phyloP scores from a whole-genome alignment of 1,284 basidiomycete genomes.

The Leucoagaricus sp. region DNA sequence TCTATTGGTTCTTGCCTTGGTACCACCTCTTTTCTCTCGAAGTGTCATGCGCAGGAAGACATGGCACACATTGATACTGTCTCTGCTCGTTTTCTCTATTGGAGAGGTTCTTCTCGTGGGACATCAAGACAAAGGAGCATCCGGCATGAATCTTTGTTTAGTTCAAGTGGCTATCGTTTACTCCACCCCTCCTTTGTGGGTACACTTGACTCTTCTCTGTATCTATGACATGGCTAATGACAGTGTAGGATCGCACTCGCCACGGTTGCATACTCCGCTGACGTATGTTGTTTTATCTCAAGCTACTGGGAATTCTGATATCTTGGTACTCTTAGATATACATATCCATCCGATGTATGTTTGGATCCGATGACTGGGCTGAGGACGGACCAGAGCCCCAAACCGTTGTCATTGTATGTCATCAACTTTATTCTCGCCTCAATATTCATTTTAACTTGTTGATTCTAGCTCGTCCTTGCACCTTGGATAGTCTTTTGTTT shows the following conservation, averaged over 20 bases:
- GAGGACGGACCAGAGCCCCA: slow-evolving; percentile 10
- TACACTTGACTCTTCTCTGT: background rate
- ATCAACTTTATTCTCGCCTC: background rate
- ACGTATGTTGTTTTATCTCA: background rate
- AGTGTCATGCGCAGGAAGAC: slow-evolving; percentile 12
- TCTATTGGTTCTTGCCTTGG: slow-evolving; percentile 10
- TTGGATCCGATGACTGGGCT: slow-evolving; percentile 11
- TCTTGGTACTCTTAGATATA: background rate
- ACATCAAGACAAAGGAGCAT: background rate
- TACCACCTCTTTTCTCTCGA: slow-evolving; percentile 11
- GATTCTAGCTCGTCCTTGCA: slow-evolving; percentile 4
- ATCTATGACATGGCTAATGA: background rate
- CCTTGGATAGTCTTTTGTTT: slow-evolving; percentile 10
- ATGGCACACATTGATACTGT: slow-evolving; percentile 13
- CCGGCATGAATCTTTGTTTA: background rate
- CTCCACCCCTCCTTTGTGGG: slow-evolving; percentile 9
- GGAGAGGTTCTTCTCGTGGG: slow-evolving; percentile 5
- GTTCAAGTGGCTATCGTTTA: slow-evolving; percentile 5
- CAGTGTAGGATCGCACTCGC: background rate
- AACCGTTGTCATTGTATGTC: slow-evolving; percentile 6
- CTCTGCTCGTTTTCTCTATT: slow-evolving; percentile 6
- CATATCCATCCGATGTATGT: slow-evolving; percentile 13
- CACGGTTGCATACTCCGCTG: slow-evolving; percentile 7
- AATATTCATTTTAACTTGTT: background rate
- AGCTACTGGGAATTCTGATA: background rate